These are phyloP conservation scores for Astrothelium macrocarpum DNA, from an alignment of 495 filamentous ascomycete species.

Conservation along the genomic window DNA sequence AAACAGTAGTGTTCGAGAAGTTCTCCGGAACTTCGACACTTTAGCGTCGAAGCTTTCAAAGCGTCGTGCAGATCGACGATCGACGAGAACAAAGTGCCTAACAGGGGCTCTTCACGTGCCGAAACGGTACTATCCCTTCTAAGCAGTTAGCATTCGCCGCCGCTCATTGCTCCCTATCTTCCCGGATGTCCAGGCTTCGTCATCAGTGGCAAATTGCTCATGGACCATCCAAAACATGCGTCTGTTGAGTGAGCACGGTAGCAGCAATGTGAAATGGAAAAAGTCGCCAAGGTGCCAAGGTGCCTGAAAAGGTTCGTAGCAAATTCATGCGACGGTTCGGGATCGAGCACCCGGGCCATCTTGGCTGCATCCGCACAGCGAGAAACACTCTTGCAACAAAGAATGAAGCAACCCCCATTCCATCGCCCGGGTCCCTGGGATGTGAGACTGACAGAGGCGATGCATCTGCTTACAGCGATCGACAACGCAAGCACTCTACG, in stretches of 20 bases:
- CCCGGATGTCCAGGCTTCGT: not conserved
- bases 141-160: not conserved
- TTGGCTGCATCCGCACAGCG: not conserved
- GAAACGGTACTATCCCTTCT: not conserved
- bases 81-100: not conserved
- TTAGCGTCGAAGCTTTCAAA: not conserved
- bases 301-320: not conserved
- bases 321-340: not conserved
- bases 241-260: not conserved
- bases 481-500: not conserved
- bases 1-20: slow-evolving; percentile 5
- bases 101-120: not conserved
- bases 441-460: not conserved
- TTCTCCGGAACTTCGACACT: not conserved
- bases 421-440: not conserved
- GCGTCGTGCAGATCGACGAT: not conserved
- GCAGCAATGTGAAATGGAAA: not conserved
- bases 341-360: not conserved
- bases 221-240: not conserved
- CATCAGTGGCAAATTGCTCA: not conserved
- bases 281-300: not conserved
- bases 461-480: slow-evolving; percentile 1
- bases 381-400: not conserved
- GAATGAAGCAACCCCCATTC: not conserved
- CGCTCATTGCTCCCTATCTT: not conserved